Evolutionary conservation across 345 rosid genomes (phyloP), one percentile per base, ranked within the genome.

Genomic region (Arabis hirsuta): DNA sequence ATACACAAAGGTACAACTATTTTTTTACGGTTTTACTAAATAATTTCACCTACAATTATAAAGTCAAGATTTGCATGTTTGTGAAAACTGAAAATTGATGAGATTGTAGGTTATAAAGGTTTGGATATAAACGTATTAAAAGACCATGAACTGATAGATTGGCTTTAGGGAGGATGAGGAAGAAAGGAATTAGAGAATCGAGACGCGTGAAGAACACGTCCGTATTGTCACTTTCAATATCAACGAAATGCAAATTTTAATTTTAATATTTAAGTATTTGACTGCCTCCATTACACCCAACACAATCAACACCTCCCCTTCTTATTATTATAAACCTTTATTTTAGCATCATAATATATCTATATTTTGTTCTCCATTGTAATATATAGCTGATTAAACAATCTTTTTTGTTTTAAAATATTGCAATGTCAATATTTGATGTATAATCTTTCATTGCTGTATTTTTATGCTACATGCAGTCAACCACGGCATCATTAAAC

Each of bases 241-340:
- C 62, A 60, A 59, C 24, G 48, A 51, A 26, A 59, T 14, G 24
- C 41, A 60, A 31, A 2, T 12, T 38, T 39, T 12, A 12, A 13
- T 29, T 27, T 27, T 31, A 64, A 42, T 66, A 67, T 5, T 42
- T 24, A 44, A 67, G 57, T 60, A 68, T 68, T 74, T 61, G 74
- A 68, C 69, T 68, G 79, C 79, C 79, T 67, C 74, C 69, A 54
- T 68, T 75, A 32, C 78, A 74, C 69, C 69, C 73, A 67, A 74
- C 73, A 74, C 69, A 68, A 67, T 74, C 68, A 67, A 51, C 69
- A 74, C 61, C 8, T 50, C 59, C 19, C 2, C 13, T 67, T 51
- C 20, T 54, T 67, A 74, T 53, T 36, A 36, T 32, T 32, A 32
- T 32, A 36, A 36, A 8, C 41, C 10, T 36, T 36, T 36, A 36